These are phyloP conservation scores for Fusarium sp. DNA, from an alignment of 2,329 filamentous ascomycete genomes.

Conservation along the genomic window DNA sequence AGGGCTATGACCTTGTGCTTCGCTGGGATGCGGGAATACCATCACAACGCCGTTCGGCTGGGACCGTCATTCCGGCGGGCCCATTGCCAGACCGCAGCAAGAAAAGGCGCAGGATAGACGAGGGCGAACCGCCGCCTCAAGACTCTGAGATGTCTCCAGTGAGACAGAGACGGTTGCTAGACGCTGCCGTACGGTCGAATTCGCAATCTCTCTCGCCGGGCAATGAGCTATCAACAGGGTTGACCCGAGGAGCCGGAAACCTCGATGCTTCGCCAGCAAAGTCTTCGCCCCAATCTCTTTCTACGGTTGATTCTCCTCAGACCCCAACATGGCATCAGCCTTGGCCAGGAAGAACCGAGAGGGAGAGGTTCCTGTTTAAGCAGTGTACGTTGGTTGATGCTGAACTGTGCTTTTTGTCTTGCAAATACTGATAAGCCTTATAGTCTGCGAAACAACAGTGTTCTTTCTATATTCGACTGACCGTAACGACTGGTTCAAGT, in stretches of 20 bases:
- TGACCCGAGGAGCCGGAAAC: not conserved
- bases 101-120: not conserved
- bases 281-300: not conserved
- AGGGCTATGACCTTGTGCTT: constrained; percentile 25
- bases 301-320: not conserved
- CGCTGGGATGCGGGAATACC: constrained; percentile 32
- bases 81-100: not conserved
- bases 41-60: constrained; percentile 21
- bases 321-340: not conserved
- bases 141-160: not conserved
- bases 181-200: not conserved
- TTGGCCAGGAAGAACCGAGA: not conserved
- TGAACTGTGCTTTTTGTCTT: not conserved
- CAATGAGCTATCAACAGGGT: not conserved
- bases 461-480: constrained; percentile 26
- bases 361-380: constrained; percentile 2
- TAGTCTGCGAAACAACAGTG: constrained; percentile 23
- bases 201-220: not conserved
- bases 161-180: not conserved
- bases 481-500: constrained; percentile 14
- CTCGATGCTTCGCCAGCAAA: not conserved
- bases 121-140: not conserved
- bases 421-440: not conserved
- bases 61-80: constrained; percentile 16
- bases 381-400: constrained; percentile 2